These are phyloP conservation scores for Prunus campanulata DNA, from an alignment of 306 rosid genomes.

Conservation along the genomic window DNA sequence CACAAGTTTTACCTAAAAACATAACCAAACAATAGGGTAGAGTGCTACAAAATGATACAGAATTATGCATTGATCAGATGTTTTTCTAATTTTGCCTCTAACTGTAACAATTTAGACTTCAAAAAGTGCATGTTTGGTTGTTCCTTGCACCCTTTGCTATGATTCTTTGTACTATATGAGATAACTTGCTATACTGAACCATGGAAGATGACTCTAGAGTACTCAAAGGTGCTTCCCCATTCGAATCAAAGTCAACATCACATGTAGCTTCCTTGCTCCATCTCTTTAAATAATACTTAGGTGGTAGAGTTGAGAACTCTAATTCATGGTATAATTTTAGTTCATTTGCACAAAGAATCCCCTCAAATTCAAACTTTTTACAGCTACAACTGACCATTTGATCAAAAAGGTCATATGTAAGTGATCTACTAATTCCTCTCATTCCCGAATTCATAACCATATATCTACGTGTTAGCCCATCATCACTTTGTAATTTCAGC, in stretches of 20 bases:
- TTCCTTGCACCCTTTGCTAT: too few relatives aligned
- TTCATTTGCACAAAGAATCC: not conserved
- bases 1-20: too few relatives aligned
- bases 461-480: not conserved
- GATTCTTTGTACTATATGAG: too few relatives aligned
- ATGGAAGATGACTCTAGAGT: too few relatives aligned
- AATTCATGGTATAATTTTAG: not conserved
- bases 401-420: not conserved
- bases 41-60: too few relatives aligned
- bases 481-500: not conserved
- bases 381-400: not conserved
- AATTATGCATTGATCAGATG: too few relatives aligned
- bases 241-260: not conserved
- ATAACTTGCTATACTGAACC: too few relatives aligned
- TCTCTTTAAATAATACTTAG: not conserved
- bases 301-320: not conserved
- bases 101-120: too few relatives aligned
- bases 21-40: too few relatives aligned
- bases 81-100: too few relatives aligned
- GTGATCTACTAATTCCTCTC: not conserved
- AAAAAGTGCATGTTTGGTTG: too few relatives aligned
- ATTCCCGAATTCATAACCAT: not conserved
- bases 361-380: not conserved
- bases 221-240: not conserved
- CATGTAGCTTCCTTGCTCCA: not conserved